These are phyloP conservation scores for Orobanche coerulescens DNA, from an alignment of 257 asterid genomes.

Conservation along the genomic window DNA sequence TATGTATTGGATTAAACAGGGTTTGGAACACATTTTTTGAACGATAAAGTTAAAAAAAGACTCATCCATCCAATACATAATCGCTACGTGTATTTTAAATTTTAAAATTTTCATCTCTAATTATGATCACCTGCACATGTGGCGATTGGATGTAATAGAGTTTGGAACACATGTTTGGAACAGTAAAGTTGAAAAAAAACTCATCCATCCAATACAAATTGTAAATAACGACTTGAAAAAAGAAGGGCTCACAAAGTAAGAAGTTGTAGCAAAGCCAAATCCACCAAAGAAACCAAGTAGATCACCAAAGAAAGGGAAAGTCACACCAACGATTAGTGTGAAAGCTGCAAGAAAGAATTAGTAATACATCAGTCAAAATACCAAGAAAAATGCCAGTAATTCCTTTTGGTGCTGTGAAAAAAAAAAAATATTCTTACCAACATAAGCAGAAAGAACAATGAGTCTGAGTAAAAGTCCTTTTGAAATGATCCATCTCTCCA, in stretches of 20 bases:
- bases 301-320: conserved; percentile 93
- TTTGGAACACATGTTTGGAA: no score
- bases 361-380: neutral
- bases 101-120: no score
- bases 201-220: no score
- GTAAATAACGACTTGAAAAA: neutral
- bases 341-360: conserved; percentile 45
- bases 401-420: neutral
- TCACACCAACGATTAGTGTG: conserved; percentile 72
- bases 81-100: no score
- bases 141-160: no score
- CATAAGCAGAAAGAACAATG: conserved; percentile 59
- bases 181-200: no score
- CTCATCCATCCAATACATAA: no score
- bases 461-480: conserved; percentile 43
- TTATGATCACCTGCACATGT: no score
- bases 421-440: conserved; percentile 40
- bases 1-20: no score
- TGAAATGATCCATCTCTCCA: conserved; percentile 33
- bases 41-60: no score
- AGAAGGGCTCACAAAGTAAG: conserved; percentile 66
- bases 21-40: no score
- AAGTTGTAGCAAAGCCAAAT: conserved; percentile 89
- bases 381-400: neutral
- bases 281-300: conserved; percentile 97